Base-by-base conservation (phyloP, 2,329 filamentous ascomycete species). In the Metarhizium robertsii region DNA sequence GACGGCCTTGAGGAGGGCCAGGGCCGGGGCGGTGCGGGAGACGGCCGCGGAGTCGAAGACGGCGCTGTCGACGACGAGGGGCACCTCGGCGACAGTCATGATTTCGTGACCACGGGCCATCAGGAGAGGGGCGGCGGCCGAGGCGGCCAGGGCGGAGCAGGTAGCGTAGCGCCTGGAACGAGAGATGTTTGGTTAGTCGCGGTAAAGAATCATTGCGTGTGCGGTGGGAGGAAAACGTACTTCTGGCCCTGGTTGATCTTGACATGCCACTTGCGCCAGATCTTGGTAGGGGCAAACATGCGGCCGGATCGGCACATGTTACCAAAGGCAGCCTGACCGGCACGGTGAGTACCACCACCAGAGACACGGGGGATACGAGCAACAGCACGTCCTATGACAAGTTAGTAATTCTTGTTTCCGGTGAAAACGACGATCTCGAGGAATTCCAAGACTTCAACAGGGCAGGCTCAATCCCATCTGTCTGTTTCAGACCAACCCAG, bases 281-380 rank as follows among this genome's bases (percentile, higher is more conserved):
- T 88, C 88, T 99, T 99, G 80, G 94, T 99, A 67, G 94, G 94
- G 68, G 94, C 94, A 81, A 99, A 99, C 94, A 99, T 99, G 81
- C 94, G 94, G 83, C 95, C 94, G 75, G 92, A 96, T 77, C 94
- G 92, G 83, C 94, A 99, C 91, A 92, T 91, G 89, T 99, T 99
- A 90, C 94, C 94, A 79, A 97, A 99, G 69, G 94, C 94, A 78
- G 94, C 94, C 84, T 99, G 94, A 83, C 94, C 94, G 74, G 94
- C 94, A 85, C 94, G 92, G 87, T 99, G 94, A 76, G 94, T 99
- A 90, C 94, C 94, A 83, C 94, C 92, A 86, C 94, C 94, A 75
- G 94, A 97, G 77, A 99, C 94, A 96, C 94, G 94, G 73, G 95
- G 94, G 72, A 99, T 99, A 97, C 94, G 94, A 77, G 94, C 95